These are phyloP conservation scores for Selaginella tamariscina DNA, from an alignment of 75 land plant genomes.

Conservation along the genomic window DNA sequence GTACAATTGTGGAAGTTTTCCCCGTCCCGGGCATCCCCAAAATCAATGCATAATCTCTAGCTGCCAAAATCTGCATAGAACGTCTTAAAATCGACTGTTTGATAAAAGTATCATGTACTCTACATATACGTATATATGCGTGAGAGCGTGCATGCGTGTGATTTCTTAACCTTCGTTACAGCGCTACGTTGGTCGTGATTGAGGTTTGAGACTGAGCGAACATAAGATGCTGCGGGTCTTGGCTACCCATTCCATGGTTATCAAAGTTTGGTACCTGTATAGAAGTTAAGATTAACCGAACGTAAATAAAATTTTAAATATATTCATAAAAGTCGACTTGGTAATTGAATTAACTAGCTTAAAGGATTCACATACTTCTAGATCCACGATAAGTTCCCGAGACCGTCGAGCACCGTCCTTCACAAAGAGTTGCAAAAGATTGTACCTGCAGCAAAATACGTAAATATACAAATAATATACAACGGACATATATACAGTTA, in stretches of 20 bases:
- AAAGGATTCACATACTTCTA: constrained; percentile 38
- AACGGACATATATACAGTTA: too few relatives aligned
- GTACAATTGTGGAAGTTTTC: constrained; percentile 85
- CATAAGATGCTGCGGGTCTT: constrained; percentile 79
- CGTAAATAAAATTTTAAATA: background rate
- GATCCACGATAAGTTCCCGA: constrained; percentile 67
- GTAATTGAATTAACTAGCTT: background rate
- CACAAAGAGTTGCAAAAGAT: constrained; percentile 54
- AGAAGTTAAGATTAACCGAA: background rate
- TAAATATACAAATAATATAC: background rate
- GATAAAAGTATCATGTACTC: too few relatives aligned
- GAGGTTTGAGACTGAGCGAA: constrained; percentile 44
- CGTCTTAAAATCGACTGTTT: too few relatives aligned
- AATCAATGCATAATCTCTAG: constrained; percentile 72
- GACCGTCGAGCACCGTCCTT: constrained; percentile 35
- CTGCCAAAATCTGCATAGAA: constrained; percentile 57
- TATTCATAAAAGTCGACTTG: background rate
- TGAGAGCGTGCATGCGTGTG: too few relatives aligned
- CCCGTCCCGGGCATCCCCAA: constrained; percentile 97
- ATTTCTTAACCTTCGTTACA: constrained; percentile 60
- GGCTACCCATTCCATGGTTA: constrained; percentile 44
- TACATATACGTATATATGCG: too few relatives aligned
- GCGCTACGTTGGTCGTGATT: constrained; percentile 76
- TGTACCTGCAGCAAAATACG: constrained; percentile 35
- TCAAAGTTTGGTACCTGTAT: constrained; percentile 76